phyloP scores from a whole-genome alignment of 2,329 filamentous ascomycete genomes.

The Dothiorella sarmentorum region DNA sequence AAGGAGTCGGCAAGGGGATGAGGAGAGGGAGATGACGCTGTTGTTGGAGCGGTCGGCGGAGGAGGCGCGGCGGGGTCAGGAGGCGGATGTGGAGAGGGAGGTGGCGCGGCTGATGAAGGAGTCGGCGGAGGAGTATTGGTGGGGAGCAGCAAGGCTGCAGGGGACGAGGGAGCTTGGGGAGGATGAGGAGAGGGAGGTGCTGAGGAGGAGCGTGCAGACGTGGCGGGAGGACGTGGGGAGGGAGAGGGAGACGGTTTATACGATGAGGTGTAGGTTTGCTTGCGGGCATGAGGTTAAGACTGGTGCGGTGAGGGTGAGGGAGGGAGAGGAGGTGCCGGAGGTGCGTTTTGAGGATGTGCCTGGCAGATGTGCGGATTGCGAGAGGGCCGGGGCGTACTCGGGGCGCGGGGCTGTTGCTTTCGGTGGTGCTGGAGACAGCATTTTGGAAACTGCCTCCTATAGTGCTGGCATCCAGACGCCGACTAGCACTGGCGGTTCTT shows the following conservation, averaged over 20 bases:
- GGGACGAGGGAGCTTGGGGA: no score
- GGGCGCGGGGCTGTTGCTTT: neutral
- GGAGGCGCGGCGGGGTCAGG: no score
- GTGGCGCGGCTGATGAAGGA: neutral
- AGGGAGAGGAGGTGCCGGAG: no score
- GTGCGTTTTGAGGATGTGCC: no score
- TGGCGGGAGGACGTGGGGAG: neutral
- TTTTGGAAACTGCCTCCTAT: no score
- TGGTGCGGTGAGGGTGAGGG: neutral
- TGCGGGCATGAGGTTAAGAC: neutral
- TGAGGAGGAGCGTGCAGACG: neutral
- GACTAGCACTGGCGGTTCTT: neutral
- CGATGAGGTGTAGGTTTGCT: neutral
- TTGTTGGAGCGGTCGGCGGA: no score
- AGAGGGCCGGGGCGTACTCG: no score
- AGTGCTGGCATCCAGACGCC: neutral
- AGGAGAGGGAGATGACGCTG: neutral
- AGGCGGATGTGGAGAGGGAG: neutral
- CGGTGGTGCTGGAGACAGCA: neutral
- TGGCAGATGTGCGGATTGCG: neutral
- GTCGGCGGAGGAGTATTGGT: neutral
- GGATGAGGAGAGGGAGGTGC: neutral
- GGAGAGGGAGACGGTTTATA: neutral
- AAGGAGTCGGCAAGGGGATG: neutral
- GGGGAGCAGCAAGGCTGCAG: no score